phyloP scores from a whole-genome alignment of 192 early-diverging fungal genomes.

The Neocallimastix lanati region DNA sequence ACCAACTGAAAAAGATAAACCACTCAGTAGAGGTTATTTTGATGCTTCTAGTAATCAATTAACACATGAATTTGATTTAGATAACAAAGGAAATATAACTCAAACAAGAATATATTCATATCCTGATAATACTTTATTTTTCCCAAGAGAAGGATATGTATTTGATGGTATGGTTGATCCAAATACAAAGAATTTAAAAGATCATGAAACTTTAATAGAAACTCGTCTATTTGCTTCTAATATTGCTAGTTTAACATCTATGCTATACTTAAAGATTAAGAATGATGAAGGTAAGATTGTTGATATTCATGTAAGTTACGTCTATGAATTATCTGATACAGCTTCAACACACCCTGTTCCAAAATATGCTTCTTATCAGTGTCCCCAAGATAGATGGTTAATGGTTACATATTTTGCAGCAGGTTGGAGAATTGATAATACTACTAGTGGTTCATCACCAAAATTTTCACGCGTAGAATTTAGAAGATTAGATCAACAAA shows the following conservation, averaged over 20 bases:
- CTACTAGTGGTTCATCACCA: background rate
- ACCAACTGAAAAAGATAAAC: conserved; percentile 9
- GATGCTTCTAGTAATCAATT: conserved; percentile 1
- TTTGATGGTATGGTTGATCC: background rate
- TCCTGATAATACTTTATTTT: background rate
- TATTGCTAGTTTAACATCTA: background rate
- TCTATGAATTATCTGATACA: background rate
- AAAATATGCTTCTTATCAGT: background rate
- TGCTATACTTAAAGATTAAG: background rate
- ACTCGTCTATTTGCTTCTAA: background rate
- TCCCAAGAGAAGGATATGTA: conserved; percentile 6
- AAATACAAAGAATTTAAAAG: background rate
- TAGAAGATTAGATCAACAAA: background rate
- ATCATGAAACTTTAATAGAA: background rate
- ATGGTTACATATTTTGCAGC: conserved; percentile 5
- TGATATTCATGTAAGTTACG: background rate
- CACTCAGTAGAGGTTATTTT: conserved; percentile 9
- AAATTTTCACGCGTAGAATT: conserved; percentile 8
- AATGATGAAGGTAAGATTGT: background rate
- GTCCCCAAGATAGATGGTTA: background rate
- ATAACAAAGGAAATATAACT: conserved; percentile 1
- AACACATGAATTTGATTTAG: conserved; percentile 8
- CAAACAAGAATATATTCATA: conserved; percentile 14
- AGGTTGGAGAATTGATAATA: conserved; percentile 1
- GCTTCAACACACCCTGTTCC: background rate